A percentile compares a stretch with the other conserved stretches of the same genome.
phyloP scores from a whole-genome alignment of 2,329 filamentous ascomycete species.

The Myriosclerotinia curreyana region DNA sequence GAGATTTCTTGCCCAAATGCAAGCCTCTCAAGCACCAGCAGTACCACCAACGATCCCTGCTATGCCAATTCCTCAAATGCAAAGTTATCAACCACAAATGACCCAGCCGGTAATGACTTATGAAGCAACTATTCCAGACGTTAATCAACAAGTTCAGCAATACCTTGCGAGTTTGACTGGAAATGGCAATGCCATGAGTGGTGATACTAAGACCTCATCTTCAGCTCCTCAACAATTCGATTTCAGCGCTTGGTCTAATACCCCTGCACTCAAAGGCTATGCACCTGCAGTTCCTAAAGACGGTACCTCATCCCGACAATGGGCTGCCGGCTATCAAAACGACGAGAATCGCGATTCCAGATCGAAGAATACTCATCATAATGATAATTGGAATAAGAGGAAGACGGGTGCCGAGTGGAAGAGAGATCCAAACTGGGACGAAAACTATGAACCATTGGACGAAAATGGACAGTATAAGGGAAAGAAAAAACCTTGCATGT shows the following conservation, averaged over 20 bases:
- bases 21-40: conserved; percentile 26
- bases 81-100: conserved; percentile 26
- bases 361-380: conserved; percentile 2
- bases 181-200: conserved; percentile 25
- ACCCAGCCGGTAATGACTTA: conserved; percentile 24
- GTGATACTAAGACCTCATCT: not conserved
- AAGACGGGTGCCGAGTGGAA: conserved; percentile 13
- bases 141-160: conserved; percentile 34
- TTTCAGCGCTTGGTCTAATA: conserved; percentile 28
- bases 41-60: conserved; percentile 33
- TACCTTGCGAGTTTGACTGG: conserved; percentile 31
- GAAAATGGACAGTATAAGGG: conserved; percentile 44
- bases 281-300: not conserved
- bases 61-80: conserved; percentile 24
- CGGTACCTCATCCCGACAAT: conserved; percentile 12
- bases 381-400: conserved; percentile 14
- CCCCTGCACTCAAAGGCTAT: conserved; percentile 12
- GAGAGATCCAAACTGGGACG: conserved; percentile 19
- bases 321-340: conserved; percentile 30
- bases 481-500: conserved; percentile 67
- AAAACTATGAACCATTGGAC: conserved; percentile 30
- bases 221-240: conserved; percentile 27
- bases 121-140: conserved; percentile 25
- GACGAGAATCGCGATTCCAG: conserved; percentile 13
- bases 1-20: conserved; percentile 31